Base-by-base conservation (phyloP, 2,329 filamentous ascomycete species). In the Hypocrella siamensis region DNA sequence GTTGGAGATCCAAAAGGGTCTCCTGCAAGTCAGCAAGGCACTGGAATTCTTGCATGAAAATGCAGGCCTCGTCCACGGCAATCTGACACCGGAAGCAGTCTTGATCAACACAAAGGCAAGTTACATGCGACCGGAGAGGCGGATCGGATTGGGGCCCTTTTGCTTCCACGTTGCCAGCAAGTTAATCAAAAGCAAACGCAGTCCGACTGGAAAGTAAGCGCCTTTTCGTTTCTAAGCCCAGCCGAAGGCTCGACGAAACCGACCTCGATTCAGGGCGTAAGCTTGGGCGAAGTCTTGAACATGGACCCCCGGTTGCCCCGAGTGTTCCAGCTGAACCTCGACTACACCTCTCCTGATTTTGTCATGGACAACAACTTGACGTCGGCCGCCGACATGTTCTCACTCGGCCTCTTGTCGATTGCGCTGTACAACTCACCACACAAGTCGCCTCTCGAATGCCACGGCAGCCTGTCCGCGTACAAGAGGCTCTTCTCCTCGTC, bases 161-260 rank as follows among this genome's bases (percentile, higher is more conserved):
- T n/a, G n/a, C n/a, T 12, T 22, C 21, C 12, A 22, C 7, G 21
- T 12, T 12, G 12, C 21, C 21, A 22, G 17, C 12, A 21, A 17
- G 14, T n/a, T 15, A 12, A 19, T 22, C 7, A 31, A 15, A 22
- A 10, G 14, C 5, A 17, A 18, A 3, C 35, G 38, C 46, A 82
- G 77, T 93, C 83, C 30, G 90, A 98, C 54, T 98, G 90, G 90
- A 98, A 98, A 53, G 82, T 98, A 38, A 88, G 85, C 44, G 90
- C 88, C n/a, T 67, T 98, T 25, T 74, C 80, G 0, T 98, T 94
- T 53, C 83, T 80, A 49, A 81, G 81, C 28, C 81, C 85, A 11
- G 73, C 82, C 30, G 80, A 85, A 43, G 70, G 72, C 44, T 81
- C 80, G 15, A 76, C 73, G 18, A 76, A 79, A 42, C 65, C 77